Percentiles rank a stretch among this genome's conserved stretches.
Evolutionary conservation across 148 eudicot genomes (phyloP).

Genomic region (Dianthus caryophyllus): DNA sequence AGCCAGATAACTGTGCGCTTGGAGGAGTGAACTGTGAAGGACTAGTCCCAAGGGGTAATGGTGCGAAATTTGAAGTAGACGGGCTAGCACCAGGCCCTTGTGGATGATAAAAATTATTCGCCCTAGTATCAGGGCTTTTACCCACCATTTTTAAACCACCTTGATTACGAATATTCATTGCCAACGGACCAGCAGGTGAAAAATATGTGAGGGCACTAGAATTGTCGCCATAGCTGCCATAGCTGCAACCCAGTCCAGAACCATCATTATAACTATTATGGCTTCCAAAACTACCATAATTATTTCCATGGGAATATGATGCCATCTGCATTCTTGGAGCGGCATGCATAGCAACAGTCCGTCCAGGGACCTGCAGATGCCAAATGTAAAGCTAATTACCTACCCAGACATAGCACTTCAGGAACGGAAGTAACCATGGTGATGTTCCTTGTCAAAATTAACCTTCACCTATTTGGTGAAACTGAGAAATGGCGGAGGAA

Average conservation of each 20-base stretch:
- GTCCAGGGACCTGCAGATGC: constrained; percentile 56
- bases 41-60: constrained; percentile 89
- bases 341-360: constrained; percentile 40
- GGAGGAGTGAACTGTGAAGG: constrained; percentile 99
- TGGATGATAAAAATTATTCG: constrained; percentile 47
- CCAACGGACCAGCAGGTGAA: constrained; percentile 82
- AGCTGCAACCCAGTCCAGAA: constrained; percentile 67
- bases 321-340: constrained; percentile 59
- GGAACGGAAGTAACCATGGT: not conserved
- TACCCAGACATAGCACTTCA: not conserved
- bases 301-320: constrained; percentile 61
- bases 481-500: not conserved
- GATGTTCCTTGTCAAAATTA: not conserved
- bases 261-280: constrained; percentile 87
- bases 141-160: constrained; percentile 61
- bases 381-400: constrained; percentile 13
- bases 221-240: constrained; percentile 89
- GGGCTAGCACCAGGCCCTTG: constrained; percentile 77
- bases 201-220: constrained; percentile 56
- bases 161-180: constrained; percentile 55
- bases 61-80: constrained; percentile 61
- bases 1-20: constrained; percentile 52
- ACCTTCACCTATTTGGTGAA: not conserved
- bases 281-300: constrained; percentile 94
- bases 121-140: constrained; percentile 75